Conservation (phyloP, 352 stramenopile genomes). For the Phytophthora aleatoria region DNA sequence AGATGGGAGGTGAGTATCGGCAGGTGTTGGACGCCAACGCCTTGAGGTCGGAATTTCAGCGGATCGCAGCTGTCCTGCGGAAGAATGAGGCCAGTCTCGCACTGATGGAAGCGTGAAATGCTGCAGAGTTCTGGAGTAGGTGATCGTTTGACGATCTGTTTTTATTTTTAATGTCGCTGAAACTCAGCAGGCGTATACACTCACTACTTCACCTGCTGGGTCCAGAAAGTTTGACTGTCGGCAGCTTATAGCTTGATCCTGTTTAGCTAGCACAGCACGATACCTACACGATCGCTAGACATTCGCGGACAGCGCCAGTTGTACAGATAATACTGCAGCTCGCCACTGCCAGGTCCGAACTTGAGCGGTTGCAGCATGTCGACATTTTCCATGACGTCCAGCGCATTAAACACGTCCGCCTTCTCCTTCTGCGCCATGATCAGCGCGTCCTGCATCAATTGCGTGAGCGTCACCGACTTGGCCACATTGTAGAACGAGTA, state of each 20-base stretch:
- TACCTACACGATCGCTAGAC: constrained; percentile 50
- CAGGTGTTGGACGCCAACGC: not conserved
- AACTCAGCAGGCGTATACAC: too few species aligned
- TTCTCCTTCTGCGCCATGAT: constrained; percentile 58
- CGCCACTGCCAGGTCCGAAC: constrained; percentile 61
- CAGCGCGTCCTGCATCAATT: constrained; percentile 76
- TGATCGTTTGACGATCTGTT: too few species aligned
- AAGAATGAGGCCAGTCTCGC: not conserved
- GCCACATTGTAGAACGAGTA: constrained; percentile 99
- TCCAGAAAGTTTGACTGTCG: too few species aligned
- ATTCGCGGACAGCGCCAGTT: constrained; percentile 81
- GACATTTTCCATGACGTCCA: constrained; percentile 72
- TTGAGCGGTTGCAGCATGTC: constrained; percentile 63
- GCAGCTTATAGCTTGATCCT: too few species aligned
- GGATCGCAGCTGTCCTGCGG: not conserved
- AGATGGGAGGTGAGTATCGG: not conserved
- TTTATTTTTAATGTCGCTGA: too few species aligned
- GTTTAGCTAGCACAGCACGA: constrained; percentile 51
- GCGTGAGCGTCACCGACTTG: constrained; percentile 53
- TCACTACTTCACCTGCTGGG: not conserved
- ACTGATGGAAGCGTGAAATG: not conserved
- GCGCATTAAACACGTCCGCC: constrained; percentile 72
- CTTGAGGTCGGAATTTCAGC: not conserved
- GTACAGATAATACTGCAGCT: constrained; percentile 82
- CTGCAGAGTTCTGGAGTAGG: not conserved